Evolutionary conservation across 148 eudicot genomes (phyloP).

Genomic region (Rhododendron molle): DNA sequence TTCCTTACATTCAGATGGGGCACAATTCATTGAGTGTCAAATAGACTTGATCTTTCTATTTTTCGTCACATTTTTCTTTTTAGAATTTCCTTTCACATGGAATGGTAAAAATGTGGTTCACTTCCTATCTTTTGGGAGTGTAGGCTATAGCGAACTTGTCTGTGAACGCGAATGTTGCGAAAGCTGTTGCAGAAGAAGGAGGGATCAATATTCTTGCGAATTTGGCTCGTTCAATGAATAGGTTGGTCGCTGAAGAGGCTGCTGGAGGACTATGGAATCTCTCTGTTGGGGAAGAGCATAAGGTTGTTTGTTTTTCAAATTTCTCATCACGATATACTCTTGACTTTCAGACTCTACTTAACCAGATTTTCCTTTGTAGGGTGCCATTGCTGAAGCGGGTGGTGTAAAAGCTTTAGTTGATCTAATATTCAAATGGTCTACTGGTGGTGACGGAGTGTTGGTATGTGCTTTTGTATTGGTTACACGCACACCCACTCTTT

Average conservation of each 20-base stretch:
- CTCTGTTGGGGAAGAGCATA: slow-evolving; percentile 98
- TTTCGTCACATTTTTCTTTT: neutral
- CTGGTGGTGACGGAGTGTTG: slow-evolving; percentile 88
- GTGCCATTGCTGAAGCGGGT: slow-evolving; percentile 94
- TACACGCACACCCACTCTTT: neutral
- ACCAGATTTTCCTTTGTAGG: slow-evolving; percentile 36
- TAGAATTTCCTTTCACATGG: neutral
- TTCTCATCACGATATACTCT: neutral
- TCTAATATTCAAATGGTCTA: slow-evolving; percentile 88
- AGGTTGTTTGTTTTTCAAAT: slow-evolving; percentile 43
- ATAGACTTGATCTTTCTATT: neutral
- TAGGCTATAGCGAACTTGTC: slow-evolving; percentile 98
- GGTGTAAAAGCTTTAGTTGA: slow-evolving; percentile 90
- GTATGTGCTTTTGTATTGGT: slow-evolving; percentile 39
- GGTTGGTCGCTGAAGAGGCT: slow-evolving; percentile 97
- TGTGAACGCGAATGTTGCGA: slow-evolving; percentile 87
- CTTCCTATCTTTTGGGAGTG: slow-evolving; percentile 11
- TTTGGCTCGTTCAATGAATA: slow-evolving; percentile 87
- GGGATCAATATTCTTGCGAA: slow-evolving; percentile 76
- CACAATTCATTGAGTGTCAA: neutral
- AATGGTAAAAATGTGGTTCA: neutral
- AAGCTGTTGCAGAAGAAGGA: slow-evolving; percentile 95
- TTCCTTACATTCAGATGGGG: neutral
- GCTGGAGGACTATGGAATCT: slow-evolving; percentile 99
- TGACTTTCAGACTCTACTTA: neutral